Base-by-base conservation (phyloP, 2,329 filamentous ascomycete species). In the Hypoxylon sp. region DNA sequence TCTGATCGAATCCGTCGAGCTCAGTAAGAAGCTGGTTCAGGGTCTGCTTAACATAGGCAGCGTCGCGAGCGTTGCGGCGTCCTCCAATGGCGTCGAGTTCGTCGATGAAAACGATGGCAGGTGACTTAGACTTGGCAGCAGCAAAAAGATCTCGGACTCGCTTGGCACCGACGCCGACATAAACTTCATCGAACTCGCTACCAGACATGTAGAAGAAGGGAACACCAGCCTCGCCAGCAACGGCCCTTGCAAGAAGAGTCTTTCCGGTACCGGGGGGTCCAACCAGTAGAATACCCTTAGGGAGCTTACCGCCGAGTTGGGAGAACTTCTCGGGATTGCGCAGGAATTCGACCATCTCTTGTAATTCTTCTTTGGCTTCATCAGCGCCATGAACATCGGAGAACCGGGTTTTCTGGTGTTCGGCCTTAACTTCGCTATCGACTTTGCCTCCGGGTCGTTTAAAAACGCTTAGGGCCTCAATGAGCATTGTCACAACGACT, bases 191-290 rank as follows among this genome's bases (percentile, higher is more conserved):
- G 78, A 99, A 99, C 80, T 99, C 96, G 65, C 94, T 97, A 55
- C 96, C 96, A 77, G 96, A 99, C 95, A 99, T 98, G 87, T 98
- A 99, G 86, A 98, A 99, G 86, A 99, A 99, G 1, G 96, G 96
- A 17, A 99, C 96, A 62, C 95, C 96, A 59, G 96, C 94, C 83
- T 99, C 96, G 58, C 96, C 96, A 52, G 96, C 96, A 67, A 99
- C 96, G 61, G 96, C 97, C 76, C 96, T 91, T 70, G 96, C 96
- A 68, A 99, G 88, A 44, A 99, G 88, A 11, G 96, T 99, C 84
- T 99, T 99, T 83, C 96, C 96, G 68, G 96, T 99, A 83, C 96
- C 96, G 58, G 96, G 96, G 77, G 96, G 96, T 0, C 96, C 96
- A 76, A 97, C 94, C 24, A 99, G 88, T 55, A 99, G 87, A 66